Evolutionary conservation across 116 monocot species (phyloP).

Genomic region (Papilionanthe hybrid): DNA sequence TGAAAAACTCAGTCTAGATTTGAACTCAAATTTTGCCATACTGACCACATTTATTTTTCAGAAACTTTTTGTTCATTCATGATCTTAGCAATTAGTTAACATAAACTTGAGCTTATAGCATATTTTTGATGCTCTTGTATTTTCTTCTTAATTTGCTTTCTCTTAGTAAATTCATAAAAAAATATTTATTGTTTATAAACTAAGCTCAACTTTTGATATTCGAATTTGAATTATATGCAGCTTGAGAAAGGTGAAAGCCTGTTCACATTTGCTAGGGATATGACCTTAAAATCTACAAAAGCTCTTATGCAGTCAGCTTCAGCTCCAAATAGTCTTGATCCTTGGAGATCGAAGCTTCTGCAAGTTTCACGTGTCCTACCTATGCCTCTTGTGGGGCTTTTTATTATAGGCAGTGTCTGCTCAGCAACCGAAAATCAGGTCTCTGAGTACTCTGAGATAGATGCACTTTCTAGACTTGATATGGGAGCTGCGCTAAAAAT

Average conservation of each 20-base stretch:
- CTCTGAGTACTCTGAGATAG: conserved; percentile 49
- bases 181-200: background rate
- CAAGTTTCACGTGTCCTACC: conserved; percentile 74
- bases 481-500: conserved; percentile 85
- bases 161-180: background rate
- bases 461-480: conserved; percentile 73
- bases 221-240: conserved; percentile 24
- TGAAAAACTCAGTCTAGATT: background rate
- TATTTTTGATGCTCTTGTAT: background rate
- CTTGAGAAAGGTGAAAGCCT: conserved; percentile 86
- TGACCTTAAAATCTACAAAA: conserved; percentile 76
- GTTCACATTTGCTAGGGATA: conserved; percentile 73
- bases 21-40: background rate
- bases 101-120: background rate
- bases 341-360: conserved; percentile 82
- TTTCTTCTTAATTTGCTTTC: background rate
- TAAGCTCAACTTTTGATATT: background rate
- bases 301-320: conserved; percentile 53
- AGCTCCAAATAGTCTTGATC: conserved; percentile 56
- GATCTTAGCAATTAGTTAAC: background rate
- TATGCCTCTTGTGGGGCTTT: conserved; percentile 82
- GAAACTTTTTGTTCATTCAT: background rate
- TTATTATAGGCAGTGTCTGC: conserved; percentile 66
- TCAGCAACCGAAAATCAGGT: conserved; percentile 38
- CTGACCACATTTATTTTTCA: no score